phyloP scores from a whole-genome alignment of 495 filamentous ascomycete species.

The Apodospora peruviana region DNA sequence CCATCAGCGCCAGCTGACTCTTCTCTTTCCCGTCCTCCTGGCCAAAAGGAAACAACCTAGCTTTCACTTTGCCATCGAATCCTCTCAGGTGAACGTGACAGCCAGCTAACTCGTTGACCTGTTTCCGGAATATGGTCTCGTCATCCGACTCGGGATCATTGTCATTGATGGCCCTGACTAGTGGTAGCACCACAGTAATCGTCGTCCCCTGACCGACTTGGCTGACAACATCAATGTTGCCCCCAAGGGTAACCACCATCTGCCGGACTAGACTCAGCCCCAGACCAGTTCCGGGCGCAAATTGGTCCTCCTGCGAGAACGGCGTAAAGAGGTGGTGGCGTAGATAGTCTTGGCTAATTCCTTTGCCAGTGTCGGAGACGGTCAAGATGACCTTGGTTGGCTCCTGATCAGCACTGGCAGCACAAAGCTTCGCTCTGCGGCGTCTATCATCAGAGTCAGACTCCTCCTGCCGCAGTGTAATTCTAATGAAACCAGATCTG shows the following conservation, averaged over 20 bases:
- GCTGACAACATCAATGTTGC: slow-evolving; percentile 55
- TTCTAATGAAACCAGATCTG: slow-evolving; percentile 55
- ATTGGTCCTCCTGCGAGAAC: slow-evolving; percentile 63
- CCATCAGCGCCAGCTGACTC: slow-evolving; percentile 16
- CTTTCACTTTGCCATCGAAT: slow-evolving; percentile 19
- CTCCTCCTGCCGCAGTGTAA: slow-evolving; percentile 50
- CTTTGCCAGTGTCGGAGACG: slow-evolving; percentile 60
- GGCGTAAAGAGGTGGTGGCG: slow-evolving; percentile 58
- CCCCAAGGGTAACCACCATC: slow-evolving; percentile 53
- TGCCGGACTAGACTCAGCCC: slow-evolving; percentile 63
- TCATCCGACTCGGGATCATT: slow-evolving; percentile 5
- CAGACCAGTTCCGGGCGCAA: slow-evolving; percentile 61
- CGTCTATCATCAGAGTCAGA: too few relatives aligned
- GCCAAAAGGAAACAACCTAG: slow-evolving; percentile 10
- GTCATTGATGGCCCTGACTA: slow-evolving; percentile 18
- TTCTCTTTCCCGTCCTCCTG: slow-evolving; percentile 25
- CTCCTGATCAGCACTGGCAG: slow-evolving; percentile 19
- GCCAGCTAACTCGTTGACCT: slow-evolving; percentile 30
- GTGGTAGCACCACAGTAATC: slow-evolving; percentile 47
- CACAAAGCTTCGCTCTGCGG: too few relatives aligned
- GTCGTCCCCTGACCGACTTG: slow-evolving; percentile 53
- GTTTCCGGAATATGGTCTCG: slow-evolving; percentile 18
- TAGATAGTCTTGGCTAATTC: slow-evolving; percentile 63
- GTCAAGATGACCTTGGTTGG: slow-evolving; percentile 28
- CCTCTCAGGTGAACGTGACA: slow-evolving; percentile 25